These are phyloP conservation scores for Suhomyces wounanorum DNA, from an alignment of 1,139 yeast species.

Conservation along the genomic window DNA sequence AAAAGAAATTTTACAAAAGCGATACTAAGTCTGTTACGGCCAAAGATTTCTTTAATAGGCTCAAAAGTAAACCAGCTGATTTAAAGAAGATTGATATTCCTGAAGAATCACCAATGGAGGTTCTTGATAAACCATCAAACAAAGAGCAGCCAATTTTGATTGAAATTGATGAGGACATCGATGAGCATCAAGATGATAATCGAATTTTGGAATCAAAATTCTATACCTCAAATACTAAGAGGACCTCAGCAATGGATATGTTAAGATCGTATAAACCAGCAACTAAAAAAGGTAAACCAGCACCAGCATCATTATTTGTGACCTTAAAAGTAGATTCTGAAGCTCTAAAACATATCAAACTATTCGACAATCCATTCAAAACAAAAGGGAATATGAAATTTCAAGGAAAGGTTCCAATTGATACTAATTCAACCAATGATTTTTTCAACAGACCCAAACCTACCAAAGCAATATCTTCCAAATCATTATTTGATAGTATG, in stretches of 20 bases:
- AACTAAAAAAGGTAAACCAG: constrained; percentile 10
- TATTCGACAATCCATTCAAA: constrained; percentile 34
- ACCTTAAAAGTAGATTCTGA: constrained; percentile 30
- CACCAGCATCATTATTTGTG: constrained; percentile 21
- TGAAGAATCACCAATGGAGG: background rate
- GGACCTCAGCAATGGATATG: constrained; percentile 26
- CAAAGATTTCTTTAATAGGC: constrained; percentile 31
- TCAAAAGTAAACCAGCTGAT: constrained; percentile 12
- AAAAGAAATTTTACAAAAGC: constrained; percentile 31
- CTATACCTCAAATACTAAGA: constrained; percentile 21
- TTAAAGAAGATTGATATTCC: background rate
- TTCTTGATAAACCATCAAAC: constrained; percentile 1
- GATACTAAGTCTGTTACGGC: constrained; percentile 30
- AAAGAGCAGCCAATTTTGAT: constrained; percentile 4
- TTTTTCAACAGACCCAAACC: constrained; percentile 17
- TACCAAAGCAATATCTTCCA: constrained; percentile 4
- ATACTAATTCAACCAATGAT: constrained; percentile 8
- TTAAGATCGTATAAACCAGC: constrained; percentile 14
- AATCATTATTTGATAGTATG: constrained; percentile 18
- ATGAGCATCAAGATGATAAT: constrained; percentile 1
- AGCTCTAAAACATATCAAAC: constrained; percentile 29
- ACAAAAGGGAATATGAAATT: constrained; percentile 26
- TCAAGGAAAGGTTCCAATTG: background rate
- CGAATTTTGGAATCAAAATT: constrained; percentile 22
- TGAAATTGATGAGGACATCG: constrained; percentile 6